phyloP scores from a whole-genome alignment of 2,329 filamentous ascomycete genomes.

The Diaporthe aspalathi region DNA sequence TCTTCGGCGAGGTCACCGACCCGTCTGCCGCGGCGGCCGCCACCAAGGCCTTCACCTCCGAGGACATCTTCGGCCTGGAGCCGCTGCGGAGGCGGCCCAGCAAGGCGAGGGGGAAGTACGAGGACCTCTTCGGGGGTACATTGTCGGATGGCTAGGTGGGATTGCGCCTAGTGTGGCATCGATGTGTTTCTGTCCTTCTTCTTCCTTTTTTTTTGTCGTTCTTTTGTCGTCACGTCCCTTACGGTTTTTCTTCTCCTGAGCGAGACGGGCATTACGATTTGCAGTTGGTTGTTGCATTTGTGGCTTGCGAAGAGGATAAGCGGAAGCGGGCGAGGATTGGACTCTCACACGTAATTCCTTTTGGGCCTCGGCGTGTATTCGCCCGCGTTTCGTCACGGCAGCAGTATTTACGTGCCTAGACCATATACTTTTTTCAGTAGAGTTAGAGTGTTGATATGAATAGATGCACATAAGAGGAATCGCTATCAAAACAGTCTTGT shows the following conservation, averaged over 20 bases:
- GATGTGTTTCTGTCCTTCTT: background rate
- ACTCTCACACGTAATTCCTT: background rate
- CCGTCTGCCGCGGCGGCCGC: slow-evolving; percentile 48
- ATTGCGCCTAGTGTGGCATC: background rate
- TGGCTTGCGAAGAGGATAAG: background rate
- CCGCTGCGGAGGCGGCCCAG: slow-evolving; percentile 54
- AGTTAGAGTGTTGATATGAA: slow-evolving; percentile 14
- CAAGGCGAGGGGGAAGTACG: slow-evolving; percentile 38
- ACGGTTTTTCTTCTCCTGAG: background rate
- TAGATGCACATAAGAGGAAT: slow-evolving; percentile 22
- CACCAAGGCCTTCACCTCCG: slow-evolving; percentile 51
- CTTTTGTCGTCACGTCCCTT: background rate
- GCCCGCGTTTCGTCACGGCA: background rate
- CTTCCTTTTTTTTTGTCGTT: background rate
- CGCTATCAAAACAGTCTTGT: slow-evolving; percentile 19
- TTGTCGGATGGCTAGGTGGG: slow-evolving; percentile 18
- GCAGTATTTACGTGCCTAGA: background rate
- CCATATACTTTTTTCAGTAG: slow-evolving; percentile 2
- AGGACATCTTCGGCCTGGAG: slow-evolving; percentile 68
- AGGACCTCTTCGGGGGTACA: slow-evolving; percentile 37
- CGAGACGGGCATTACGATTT: background rate
- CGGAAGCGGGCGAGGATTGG: no score
- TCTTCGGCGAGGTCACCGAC: slow-evolving; percentile 65
- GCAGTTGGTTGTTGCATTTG: background rate
- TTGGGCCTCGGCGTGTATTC: background rate